Conservation (phyloP, 2,329 filamentous ascomycete genomes). For the Colletotrichum filicis region DNA sequence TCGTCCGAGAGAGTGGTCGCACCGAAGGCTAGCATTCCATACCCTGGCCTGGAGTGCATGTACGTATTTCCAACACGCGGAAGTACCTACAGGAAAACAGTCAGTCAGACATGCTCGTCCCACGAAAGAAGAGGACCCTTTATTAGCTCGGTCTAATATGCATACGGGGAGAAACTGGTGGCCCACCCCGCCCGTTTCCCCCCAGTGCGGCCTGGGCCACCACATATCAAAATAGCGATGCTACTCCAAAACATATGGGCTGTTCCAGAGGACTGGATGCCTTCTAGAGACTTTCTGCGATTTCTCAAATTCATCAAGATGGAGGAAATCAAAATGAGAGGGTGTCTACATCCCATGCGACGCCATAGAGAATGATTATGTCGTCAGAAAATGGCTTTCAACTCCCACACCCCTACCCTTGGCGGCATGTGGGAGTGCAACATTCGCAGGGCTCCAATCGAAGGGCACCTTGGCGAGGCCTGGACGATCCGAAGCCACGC, state of each 20-base stretch:
- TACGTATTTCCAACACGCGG: background rate
- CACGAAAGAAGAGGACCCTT: background rate
- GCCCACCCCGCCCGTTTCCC: conserved; percentile 1
- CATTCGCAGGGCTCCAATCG: conserved; percentile 25
- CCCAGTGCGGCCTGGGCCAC: background rate
- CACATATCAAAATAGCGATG: background rate
- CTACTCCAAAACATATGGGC: background rate
- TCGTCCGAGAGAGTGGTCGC: background rate
- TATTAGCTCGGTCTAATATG: background rate
- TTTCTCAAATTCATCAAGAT: background rate
- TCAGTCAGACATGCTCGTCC: background rate
- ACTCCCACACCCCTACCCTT: background rate
- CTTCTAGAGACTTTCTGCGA: background rate
- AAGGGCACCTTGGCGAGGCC: conserved; percentile 24
- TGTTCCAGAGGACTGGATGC: background rate
- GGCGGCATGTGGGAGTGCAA: conserved; percentile 30
- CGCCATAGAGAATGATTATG: conserved; percentile 23
- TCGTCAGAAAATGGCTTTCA: conserved; percentile 26
- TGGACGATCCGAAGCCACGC: conserved; percentile 33
- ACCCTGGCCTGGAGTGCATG: background rate
- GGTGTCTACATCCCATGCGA: conserved; percentile 7
- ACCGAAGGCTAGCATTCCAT: conserved; percentile 1
- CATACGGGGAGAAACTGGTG: background rate
- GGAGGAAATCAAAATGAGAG: background rate
- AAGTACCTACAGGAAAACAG: background rate